Conservation (phyloP, 2,329 filamentous ascomycete species). For the Nannizziopsis barbatae region DNA sequence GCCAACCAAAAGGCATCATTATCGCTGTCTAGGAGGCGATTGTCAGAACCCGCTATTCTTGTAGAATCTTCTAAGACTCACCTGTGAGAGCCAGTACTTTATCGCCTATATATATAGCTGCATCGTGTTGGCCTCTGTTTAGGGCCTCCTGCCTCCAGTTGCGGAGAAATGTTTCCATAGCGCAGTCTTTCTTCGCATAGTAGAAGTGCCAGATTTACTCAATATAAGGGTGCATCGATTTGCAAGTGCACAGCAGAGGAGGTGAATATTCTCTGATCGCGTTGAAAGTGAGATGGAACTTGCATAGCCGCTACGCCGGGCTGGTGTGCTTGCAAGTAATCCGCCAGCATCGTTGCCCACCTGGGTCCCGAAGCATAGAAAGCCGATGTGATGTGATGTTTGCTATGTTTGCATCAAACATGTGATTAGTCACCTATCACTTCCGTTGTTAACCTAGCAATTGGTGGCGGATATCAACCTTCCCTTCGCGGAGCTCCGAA, state of each 20-base stretch:
- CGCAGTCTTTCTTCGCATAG: not conserved
- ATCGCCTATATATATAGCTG: conserved; percentile 93
- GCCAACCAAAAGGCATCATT: conserved; percentile 94
- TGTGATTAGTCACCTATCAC: too few species aligned
- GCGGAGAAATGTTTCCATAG: conserved; percentile 86
- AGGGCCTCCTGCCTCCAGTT: conserved; percentile 92
- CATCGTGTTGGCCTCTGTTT: conserved; percentile 92
- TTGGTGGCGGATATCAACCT: too few species aligned
- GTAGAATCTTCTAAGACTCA: conserved; percentile 29
- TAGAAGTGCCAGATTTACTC: not conserved
- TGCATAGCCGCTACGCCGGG: too few species aligned
- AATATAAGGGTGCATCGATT: not conserved
- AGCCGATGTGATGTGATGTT: conserved; percentile 3
- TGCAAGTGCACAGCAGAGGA: too few species aligned
- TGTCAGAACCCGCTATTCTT: not conserved
- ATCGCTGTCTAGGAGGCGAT: conserved; percentile 60
- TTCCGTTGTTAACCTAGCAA: too few species aligned
- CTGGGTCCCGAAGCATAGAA: not conserved
- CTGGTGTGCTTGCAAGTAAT: not conserved
- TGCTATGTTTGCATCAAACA: not conserved
- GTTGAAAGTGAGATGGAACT: too few species aligned
- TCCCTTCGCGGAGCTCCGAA: too few species aligned
- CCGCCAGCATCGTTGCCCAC: not conserved
- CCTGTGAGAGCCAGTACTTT: conserved; percentile 90
- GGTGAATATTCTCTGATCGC: too few species aligned